phyloP scores from a whole-genome alignment of 306 rosid species.

The Leucaena leucocephala region DNA sequence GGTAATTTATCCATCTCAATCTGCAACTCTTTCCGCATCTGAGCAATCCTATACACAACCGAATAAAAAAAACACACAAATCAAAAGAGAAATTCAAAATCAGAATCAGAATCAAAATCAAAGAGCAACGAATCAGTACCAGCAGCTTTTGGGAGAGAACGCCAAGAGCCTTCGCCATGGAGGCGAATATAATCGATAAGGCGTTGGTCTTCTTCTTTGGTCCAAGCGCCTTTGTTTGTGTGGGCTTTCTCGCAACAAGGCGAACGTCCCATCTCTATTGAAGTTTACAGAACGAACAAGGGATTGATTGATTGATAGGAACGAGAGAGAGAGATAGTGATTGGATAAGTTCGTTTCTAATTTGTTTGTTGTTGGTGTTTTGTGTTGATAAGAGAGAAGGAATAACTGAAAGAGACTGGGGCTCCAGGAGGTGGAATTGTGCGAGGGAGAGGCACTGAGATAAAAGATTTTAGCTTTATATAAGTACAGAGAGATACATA shows the following conservation, averaged over 20 bases:
- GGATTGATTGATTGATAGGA: background rate
- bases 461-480: background rate
- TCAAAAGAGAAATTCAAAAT: background rate
- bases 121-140: conserved; percentile 31
- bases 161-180: conserved; percentile 87
- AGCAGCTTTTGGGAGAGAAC: conserved; percentile 73
- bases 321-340: background rate
- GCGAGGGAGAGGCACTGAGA: background rate
- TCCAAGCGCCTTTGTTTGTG: conserved; percentile 81
- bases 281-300: background rate
- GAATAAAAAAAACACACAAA: background rate
- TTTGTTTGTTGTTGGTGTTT: background rate
- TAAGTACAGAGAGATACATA: background rate
- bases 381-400: conserved; percentile 4
- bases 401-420: background rate
- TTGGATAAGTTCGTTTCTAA: conserved; percentile 26
- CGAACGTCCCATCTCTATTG: conserved; percentile 58
- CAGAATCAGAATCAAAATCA: background rate
- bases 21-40: conserved; percentile 80
- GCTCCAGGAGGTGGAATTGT: no score
- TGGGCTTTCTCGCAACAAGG: conserved; percentile 82
- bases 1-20: conserved; percentile 76
- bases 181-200: conserved; percentile 65
- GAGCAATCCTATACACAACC: conserved; percentile 47
- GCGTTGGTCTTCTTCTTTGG: conserved; percentile 79